These are phyloP conservation scores for Daphne laureola DNA, from an alignment of 441 rosid genomes.

Conservation along the genomic window DNA sequence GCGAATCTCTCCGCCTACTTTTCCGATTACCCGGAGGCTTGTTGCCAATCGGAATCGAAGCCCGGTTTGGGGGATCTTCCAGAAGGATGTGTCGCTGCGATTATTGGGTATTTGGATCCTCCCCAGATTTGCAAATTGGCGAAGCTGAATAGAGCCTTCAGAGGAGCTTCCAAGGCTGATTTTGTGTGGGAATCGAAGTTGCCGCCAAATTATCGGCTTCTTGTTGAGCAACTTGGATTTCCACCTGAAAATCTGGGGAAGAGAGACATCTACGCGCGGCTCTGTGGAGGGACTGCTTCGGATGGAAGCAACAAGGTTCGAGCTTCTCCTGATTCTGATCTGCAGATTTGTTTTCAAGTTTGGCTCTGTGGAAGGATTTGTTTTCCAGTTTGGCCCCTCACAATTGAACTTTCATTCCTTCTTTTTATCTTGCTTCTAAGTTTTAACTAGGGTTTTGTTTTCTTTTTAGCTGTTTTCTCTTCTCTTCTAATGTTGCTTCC, in stretches of 20 bases:
- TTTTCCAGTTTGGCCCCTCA: slow-evolving; percentile 8
- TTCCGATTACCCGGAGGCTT: slow-evolving; percentile 14
- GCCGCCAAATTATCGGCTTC: slow-evolving; percentile 37
- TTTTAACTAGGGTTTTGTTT: not conserved
- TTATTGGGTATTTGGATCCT: slow-evolving; percentile 59
- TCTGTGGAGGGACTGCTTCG: slow-evolving; percentile 43
- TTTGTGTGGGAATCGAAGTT: slow-evolving; percentile 63
- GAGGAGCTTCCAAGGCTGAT: slow-evolving; percentile 69
- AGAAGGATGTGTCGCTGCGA: slow-evolving; percentile 70
- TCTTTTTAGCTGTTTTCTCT: too few relatives aligned
- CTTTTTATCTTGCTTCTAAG: not conserved
- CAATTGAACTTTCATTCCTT: not conserved
- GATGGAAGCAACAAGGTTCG: slow-evolving; percentile 70
- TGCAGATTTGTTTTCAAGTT: not conserved
- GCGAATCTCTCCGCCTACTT: slow-evolving; percentile 38
- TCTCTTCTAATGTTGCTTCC: too few relatives aligned
- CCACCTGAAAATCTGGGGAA: slow-evolving; percentile 39
- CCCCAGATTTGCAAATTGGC: slow-evolving; percentile 57
- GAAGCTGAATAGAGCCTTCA: slow-evolving; percentile 46
- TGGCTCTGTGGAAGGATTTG: slow-evolving; percentile 3
- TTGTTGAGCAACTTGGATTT: slow-evolving; percentile 37
- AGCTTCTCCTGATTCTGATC: not conserved
- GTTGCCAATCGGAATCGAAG: slow-evolving; percentile 5
- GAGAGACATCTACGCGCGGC: slow-evolving; percentile 58
- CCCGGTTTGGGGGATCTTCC: slow-evolving; percentile 70